Percentiles rank a stretch among this genome's conserved stretches.
Conservation (phyloP, 2,329 filamentous ascomycete species). For the Didymosphaeria variabile region DNA sequence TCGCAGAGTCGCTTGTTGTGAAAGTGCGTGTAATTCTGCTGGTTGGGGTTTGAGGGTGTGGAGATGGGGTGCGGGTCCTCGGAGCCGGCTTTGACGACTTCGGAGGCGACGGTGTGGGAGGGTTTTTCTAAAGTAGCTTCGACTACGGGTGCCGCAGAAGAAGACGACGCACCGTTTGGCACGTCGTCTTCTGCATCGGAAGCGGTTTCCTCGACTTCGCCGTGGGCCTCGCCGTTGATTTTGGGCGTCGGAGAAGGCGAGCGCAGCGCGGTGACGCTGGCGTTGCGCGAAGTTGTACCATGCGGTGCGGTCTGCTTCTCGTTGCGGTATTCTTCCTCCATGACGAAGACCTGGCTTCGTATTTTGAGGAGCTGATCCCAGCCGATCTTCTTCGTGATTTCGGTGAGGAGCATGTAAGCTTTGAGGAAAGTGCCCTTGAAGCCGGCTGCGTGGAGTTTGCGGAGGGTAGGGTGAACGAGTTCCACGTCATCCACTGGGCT, state of each 20-base stretch:
- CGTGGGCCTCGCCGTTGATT: conserved; percentile 33
- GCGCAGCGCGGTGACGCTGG: conserved; percentile 81
- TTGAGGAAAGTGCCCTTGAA: conserved; percentile 97
- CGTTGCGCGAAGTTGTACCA: conserved; percentile 66
- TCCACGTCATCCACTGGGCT: conserved; percentile 81
- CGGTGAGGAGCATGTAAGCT: conserved; percentile 91
- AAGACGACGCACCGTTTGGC: conserved; percentile 41
- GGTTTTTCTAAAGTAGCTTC: conserved; percentile 75
- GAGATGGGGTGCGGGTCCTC: conserved; percentile 61
- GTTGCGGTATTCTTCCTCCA: conserved; percentile 97
- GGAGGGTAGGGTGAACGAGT: conserved; percentile 84
- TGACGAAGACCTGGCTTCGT: conserved; percentile 96
- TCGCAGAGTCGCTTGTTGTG: conserved; percentile 98
- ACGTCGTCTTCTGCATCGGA: conserved; percentile 36
- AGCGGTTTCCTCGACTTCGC: conserved; percentile 36
- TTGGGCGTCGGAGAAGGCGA: conserved; percentile 64
- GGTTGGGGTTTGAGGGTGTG: conserved; percentile 59
- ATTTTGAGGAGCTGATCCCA: conserved; percentile 97
- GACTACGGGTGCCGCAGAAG: conserved; percentile 34
- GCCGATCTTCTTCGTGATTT: conserved; percentile 95
- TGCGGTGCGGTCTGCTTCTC: conserved; percentile 70
- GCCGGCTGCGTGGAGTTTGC: conserved; percentile 84
- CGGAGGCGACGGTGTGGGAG: conserved; percentile 78
- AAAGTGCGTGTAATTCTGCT: conserved; percentile 86
- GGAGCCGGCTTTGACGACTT: conserved; percentile 76